phyloP scores from a whole-genome alignment of 331 rosid species.

The Quercus phellos region DNA sequence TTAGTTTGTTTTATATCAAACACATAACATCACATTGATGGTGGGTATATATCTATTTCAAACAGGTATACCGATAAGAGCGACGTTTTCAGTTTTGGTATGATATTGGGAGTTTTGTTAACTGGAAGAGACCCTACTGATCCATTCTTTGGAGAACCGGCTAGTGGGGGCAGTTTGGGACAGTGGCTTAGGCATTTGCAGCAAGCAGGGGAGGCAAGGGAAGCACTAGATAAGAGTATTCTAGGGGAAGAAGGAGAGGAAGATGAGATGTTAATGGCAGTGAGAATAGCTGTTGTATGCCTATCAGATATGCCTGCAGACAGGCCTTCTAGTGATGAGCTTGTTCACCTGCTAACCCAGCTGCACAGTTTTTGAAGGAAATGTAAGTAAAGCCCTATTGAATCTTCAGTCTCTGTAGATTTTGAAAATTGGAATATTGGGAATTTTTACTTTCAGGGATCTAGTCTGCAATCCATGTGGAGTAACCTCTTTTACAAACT shows the following conservation, averaged over 20 bases:
- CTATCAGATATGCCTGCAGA: slow-evolving; percentile 83
- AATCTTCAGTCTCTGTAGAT: slow-evolving; percentile 25
- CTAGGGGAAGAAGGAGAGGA: slow-evolving; percentile 91
- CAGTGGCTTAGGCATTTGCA: slow-evolving; percentile 85
- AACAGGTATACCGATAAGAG: slow-evolving; percentile 87
- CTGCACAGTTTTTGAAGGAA: slow-evolving; percentile 76
- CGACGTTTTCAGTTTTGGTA: slow-evolving; percentile 91
- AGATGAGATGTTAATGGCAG: slow-evolving; percentile 97
- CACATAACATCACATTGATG: not conserved
- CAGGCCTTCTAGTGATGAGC: slow-evolving; percentile 95
- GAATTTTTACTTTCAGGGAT: slow-evolving; percentile 23
- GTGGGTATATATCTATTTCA: slow-evolving; percentile 20
- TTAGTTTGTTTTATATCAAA: not conserved
- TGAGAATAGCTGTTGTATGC: slow-evolving; percentile 92
- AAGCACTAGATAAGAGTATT: slow-evolving; percentile 77
- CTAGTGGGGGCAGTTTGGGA: slow-evolving; percentile 70
- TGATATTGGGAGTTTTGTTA: slow-evolving; percentile 70
- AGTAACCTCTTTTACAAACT: not conserved
- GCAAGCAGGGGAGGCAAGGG: slow-evolving; percentile 71
- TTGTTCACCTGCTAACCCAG: slow-evolving; percentile 97
- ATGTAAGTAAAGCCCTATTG: slow-evolving; percentile 19
- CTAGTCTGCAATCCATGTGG: slow-evolving; percentile 7
- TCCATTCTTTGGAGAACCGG: slow-evolving; percentile 76
- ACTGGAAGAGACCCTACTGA: slow-evolving; percentile 79
- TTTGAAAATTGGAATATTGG: slow-evolving; percentile 13